These are phyloP conservation scores for Casuarina cunninghamiana DNA, from an alignment of 306 rosid species.

Conservation along the genomic window DNA sequence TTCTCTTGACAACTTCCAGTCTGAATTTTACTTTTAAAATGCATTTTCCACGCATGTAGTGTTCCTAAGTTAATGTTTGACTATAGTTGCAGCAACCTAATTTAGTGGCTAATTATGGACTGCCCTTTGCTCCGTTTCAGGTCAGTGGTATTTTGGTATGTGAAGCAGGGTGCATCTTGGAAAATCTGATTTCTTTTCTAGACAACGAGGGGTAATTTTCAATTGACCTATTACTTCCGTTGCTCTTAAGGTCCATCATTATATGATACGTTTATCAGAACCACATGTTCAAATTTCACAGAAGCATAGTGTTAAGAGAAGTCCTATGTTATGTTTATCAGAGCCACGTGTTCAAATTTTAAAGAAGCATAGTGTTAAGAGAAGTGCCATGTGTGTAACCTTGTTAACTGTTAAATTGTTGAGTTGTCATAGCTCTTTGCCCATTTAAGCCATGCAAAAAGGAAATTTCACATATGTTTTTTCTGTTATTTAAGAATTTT, in stretches of 20 bases:
- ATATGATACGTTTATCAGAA: background rate
- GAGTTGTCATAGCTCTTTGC: slow-evolving; percentile 14
- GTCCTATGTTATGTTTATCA: too few species aligned
- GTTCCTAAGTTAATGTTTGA: slow-evolving; percentile 15
- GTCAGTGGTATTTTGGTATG: slow-evolving; percentile 94
- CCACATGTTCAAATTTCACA: background rate
- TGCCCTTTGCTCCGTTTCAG: slow-evolving; percentile 46
- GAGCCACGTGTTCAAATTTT: background rate
- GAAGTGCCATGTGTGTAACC: background rate
- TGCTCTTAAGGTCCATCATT: background rate
- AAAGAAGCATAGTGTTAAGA: background rate
- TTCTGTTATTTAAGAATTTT: slow-evolving; percentile 36
- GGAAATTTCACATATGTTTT: slow-evolving; percentile 20
- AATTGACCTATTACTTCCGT: slow-evolving; percentile 14
- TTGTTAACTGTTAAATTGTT: background rate
- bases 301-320: background rate
- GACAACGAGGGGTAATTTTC: slow-evolving; percentile 82
- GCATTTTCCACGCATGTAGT: slow-evolving; percentile 10
- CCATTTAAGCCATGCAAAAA: slow-evolving; percentile 13
- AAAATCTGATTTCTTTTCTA: slow-evolving; percentile 76
- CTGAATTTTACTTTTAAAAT: background rate
- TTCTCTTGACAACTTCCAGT: background rate
- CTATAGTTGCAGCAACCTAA: slow-evolving; percentile 3
- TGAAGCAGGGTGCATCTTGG: slow-evolving; percentile 97
- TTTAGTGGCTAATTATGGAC: slow-evolving; percentile 23